Evolutionary conservation across 495 filamentous ascomycete species (phyloP).

Genomic region (Xylaria telfairii): DNA sequence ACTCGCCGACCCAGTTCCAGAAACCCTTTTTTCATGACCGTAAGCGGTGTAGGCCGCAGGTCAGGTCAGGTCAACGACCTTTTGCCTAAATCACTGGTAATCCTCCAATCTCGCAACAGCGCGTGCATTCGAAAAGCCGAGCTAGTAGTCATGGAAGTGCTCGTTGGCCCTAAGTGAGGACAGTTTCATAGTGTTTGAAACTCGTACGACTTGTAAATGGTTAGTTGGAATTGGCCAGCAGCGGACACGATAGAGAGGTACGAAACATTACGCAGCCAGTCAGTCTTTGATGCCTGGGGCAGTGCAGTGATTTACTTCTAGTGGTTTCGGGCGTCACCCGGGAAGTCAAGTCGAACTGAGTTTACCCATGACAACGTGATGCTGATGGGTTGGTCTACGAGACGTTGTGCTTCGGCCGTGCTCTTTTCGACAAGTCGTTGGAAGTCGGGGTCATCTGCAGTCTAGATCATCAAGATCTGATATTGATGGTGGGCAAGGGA

Average conservation of each 20-base stretch:
- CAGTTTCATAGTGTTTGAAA: neutral
- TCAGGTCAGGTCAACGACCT: no score
- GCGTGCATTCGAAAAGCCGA: neutral
- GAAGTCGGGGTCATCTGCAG: constrained; percentile 4
- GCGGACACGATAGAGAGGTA: neutral
- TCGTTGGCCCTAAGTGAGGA: neutral
- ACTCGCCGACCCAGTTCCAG: neutral
- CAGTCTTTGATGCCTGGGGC: neutral
- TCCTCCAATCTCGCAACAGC: constrained; percentile 15
- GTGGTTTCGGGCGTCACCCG: neutral
- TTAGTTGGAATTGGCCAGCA: neutral
- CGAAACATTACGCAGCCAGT: neutral
- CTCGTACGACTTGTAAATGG: neutral
- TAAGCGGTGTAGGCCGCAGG: constrained; percentile 11
- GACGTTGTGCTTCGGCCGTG: neutral
- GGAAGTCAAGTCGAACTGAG: constrained; percentile 5
- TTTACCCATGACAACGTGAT: neutral
- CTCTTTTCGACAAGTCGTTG: neutral
- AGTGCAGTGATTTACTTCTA: neutral
- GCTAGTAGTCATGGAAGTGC: neutral
- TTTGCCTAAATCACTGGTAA: constrained; percentile 19
- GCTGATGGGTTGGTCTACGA: constrained; percentile 2
- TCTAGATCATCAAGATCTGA: constrained; percentile 26
- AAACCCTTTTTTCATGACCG: neutral
- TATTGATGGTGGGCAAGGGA: constrained; percentile 13